These are phyloP conservation scores for Purpureocillium lavendulum DNA, from an alignment of 2,329 filamentous ascomycete species.

Conservation along the genomic window DNA sequence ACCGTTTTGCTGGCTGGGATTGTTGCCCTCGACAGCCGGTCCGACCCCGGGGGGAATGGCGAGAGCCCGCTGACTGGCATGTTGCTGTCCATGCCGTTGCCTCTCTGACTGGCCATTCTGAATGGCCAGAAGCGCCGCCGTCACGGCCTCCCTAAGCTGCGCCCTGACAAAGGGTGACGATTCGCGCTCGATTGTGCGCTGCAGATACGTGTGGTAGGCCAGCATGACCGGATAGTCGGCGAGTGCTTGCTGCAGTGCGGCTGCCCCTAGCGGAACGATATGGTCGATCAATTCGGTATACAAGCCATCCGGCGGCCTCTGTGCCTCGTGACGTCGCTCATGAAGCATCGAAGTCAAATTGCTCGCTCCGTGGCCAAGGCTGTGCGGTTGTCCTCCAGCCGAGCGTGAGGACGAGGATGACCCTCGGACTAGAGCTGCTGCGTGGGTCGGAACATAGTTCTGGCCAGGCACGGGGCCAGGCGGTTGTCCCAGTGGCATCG, in stretches of 20 bases:
- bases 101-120: conserved; percentile 34
- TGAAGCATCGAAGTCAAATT: too few relatives aligned
- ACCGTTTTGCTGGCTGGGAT: background rate
- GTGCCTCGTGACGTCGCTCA: background rate
- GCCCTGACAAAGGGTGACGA: conserved; percentile 36
- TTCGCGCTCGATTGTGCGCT: conserved; percentile 42
- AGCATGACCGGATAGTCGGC: conserved; percentile 39
- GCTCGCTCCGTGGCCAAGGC: background rate
- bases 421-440: background rate
- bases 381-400: background rate
- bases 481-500: background rate
- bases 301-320: conserved; percentile 23
- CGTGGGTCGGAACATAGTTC: background rate
- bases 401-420: conserved; percentile 1
- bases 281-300: conserved; percentile 45
- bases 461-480: background rate
- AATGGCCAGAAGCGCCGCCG: conserved; percentile 33
- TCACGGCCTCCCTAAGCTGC: conserved; percentile 42
- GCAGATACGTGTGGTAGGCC: conserved; percentile 37
- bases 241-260: conserved; percentile 36
- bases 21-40: background rate
- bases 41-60: conserved; percentile 1
- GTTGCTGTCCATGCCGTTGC: conserved; percentile 7
- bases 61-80: background rate
- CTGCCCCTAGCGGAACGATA: conserved; percentile 40